Evolutionary conservation across 2,329 filamentous ascomycete species (phyloP), one percentile per base, ranked within the genome.

Genomic region (Apiospora aurea): DNA sequence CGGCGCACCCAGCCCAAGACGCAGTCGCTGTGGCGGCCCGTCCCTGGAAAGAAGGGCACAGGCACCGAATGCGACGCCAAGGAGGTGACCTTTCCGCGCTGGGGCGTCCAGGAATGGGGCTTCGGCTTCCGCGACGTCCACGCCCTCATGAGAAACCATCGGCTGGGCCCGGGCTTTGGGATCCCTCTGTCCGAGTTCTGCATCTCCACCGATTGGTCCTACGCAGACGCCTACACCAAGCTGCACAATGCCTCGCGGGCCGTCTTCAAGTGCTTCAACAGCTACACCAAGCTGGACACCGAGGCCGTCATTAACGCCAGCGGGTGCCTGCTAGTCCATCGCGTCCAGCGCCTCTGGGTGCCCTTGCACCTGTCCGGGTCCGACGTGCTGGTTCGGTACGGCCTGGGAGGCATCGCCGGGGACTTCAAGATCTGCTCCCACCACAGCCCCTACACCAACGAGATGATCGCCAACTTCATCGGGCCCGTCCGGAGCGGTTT

Each of bases 391-490:
- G 29, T 74, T 51, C 71, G 73, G 5, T 74, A 74, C 24, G 73
- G 73, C 26, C 26, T 70, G 21, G 73, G 73, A 14, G 47, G 72
- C 38, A 46, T 73, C 18, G 73, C 71, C 41, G 68, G 71, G 5
- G 73, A 74, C 68, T 71, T 72, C 66, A 72, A 70, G 57, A 74
- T 74, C 41, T 74, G 73, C 64, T 44, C 67, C 29, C 73, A 74
- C 49, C 70, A 71, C 34, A 61, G 44, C 24, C 69, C 67, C 2
- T 44, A 41, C 18, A 44, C 46, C 43, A 43, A 67, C n/a, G 69
- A 72, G 21, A 74, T 74, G 73, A 72, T 74, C 11, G 13, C 38
- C 24, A 72, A 71, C n/a, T 71, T 74, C 67, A 53, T 71, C 41
- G 41, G 66, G 14, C 73, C 73, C 10, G 44, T 74, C 21, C 14